Evolutionary conservation across 2,329 filamentous ascomycete species (phyloP).

Genomic region (Pseudohalonectria lignicola): DNA sequence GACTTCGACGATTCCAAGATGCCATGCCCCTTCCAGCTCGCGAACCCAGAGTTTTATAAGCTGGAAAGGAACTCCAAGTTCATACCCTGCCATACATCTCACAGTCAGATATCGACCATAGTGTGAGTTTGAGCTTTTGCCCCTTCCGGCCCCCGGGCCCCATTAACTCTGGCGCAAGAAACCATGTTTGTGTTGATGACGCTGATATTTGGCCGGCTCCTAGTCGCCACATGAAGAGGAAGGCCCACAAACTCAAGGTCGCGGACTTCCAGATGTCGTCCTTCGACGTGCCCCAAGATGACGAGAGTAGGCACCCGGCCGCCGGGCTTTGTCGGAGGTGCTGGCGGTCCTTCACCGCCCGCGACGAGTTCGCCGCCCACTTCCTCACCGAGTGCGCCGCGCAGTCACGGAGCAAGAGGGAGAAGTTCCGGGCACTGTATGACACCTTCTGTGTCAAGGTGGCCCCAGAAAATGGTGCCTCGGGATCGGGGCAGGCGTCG

Average conservation of each 20-base stretch:
- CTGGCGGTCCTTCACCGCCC: slow-evolving; percentile 16
- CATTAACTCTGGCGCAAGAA: too few species aligned
- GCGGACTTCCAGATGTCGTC: slow-evolving; percentile 15
- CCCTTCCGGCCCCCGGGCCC: too few species aligned
- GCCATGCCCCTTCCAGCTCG: slow-evolving; percentile 10
- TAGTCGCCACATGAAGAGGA: slow-evolving; percentile 19
- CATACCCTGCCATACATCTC: slow-evolving; percentile 18
- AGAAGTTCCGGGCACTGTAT: slow-evolving; percentile 16
- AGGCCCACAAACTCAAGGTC: slow-evolving; percentile 18
- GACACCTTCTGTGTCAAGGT: slow-evolving; percentile 11
- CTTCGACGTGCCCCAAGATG: slow-evolving; percentile 15
- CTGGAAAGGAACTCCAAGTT: slow-evolving; percentile 15
- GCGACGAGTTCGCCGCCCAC: slow-evolving; percentile 14
- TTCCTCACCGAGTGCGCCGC: slow-evolving; percentile 11
- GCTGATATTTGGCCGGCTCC: not conserved
- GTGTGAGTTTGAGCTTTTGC: slow-evolving; percentile 17
- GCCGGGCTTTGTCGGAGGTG: slow-evolving; percentile 20
- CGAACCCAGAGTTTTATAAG: slow-evolving; percentile 12
- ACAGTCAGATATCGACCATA: slow-evolving; percentile 20
- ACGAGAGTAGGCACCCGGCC: slow-evolving; percentile 12
- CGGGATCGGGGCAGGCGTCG: not conserved
- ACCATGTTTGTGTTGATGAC: too few species aligned
- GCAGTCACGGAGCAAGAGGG: slow-evolving; percentile 16
- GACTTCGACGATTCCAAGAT: slow-evolving; percentile 15
- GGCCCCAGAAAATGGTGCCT: not conserved